Base-by-base conservation (phyloP, 2,329 filamentous ascomycete species). In the Cladobotryum protrusum region DNA sequence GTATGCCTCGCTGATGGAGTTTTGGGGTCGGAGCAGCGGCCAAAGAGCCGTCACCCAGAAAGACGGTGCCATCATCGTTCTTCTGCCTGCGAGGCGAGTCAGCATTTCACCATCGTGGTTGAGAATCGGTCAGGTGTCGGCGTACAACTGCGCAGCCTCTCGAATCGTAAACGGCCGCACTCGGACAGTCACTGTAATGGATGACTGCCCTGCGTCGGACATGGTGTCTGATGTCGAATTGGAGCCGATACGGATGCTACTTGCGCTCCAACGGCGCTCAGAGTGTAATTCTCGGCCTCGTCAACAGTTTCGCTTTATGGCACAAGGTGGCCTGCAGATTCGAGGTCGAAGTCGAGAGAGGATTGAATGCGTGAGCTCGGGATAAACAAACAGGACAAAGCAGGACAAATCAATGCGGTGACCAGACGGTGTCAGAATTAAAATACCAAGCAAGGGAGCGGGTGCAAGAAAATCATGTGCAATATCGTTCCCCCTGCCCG, bases 41-140 rank as follows among this genome's bases (percentile, higher is more conserved):
- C 50, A 99, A 77, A 15, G 92, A 97, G 52, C 93, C 93, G 67
- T 99, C 93, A 54, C 93, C 93, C n/a, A 99, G 80, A 65, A 99
- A 99, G 35, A 96, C 70, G 5, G 89, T 90, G 48, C 85, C 84
- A 68, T 96, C 92, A 60, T 99, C 92, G 61, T 71, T 79, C 64
- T 77, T 81, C 46, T 82, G 77, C 59, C 79, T 82, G 57, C 12
- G 24, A 32, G 5, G 5, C 34, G 29, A 39, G 47, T 59, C 20
- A 57, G 49, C 46, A 35, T 46, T 32, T 24, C 14, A 8, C 14
- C 14, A 14, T 39, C 17, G 39, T 17, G 37, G 24, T n/a, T 12
- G 3, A n/a, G 34, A 12, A 44, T 14, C 19, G 18, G 39, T 32
- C 29, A 43, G 8, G n/a, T 32, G 41, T 43, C 19, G 8, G 9